These are phyloP conservation scores for Fusarium succisae DNA, from an alignment of 2,329 filamentous ascomycete genomes.

Conservation along the genomic window DNA sequence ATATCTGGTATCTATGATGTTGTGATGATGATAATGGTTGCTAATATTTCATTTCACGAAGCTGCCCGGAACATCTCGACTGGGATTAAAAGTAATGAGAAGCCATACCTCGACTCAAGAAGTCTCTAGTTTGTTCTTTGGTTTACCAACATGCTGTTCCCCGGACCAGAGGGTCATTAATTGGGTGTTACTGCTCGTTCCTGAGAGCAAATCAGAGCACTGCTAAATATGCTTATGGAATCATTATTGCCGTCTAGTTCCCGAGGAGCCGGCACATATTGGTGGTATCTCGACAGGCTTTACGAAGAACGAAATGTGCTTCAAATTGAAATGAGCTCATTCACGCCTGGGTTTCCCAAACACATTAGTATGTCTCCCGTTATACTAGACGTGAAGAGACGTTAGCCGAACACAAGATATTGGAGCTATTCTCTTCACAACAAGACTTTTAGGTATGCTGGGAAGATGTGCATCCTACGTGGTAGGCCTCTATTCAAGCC, in stretches of 20 bases:
- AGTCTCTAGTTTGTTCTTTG: neutral
- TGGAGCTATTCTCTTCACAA: neutral
- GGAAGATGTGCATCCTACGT: neutral
- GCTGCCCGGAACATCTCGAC: neutral
- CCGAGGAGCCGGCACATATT: neutral
- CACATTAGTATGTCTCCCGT: neutral
- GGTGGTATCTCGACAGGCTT: neutral
- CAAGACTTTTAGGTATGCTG: neutral
- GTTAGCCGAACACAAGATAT: neutral
- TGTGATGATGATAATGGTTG: neutral
- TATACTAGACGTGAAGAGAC: neutral
- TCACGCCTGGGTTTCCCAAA: neutral
- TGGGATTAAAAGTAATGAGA: too few relatives aligned
- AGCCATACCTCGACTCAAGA: neutral
- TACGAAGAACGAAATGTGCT: neutral
- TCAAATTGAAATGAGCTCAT: neutral
- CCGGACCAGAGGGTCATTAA: neutral
- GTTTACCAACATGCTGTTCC: neutral
- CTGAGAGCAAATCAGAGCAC: slow-evolving; percentile 23
- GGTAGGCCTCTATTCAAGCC: neutral
- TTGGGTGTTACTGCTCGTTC: neutral
- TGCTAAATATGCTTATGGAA: slow-evolving; percentile 26
- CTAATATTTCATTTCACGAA: neutral
- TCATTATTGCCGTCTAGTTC: slow-evolving; percentile 9
- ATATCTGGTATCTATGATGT: neutral